Base-by-base conservation (phyloP, 768 basidiomycete genomes). In the Tricholoma terreum region DNA sequence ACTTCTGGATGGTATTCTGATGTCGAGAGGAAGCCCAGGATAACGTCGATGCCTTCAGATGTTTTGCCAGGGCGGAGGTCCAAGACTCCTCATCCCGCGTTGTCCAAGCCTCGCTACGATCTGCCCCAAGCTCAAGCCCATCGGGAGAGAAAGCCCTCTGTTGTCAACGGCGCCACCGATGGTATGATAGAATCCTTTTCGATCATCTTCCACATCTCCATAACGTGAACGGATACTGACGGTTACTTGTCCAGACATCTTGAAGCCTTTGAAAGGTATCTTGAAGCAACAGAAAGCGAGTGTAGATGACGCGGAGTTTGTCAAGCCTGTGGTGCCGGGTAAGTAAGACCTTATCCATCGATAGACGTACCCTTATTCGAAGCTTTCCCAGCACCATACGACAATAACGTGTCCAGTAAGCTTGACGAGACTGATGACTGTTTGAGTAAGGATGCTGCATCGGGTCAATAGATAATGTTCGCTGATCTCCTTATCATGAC, bases 51-150 rank as follows among this genome's bases (percentile, higher is more conserved):
- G n/a, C 51, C 64, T 49, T 59, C 61, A 30, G 57, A 60, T 14
- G 60, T 62, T 50, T 50, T 60, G 9, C 58, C 63, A 31, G 68
- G 70, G 22, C 56, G 59, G 50, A 62, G 67, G 50, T 58, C 67
- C 34, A 64, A 62, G 30, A 61, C 65, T 10, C 67, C 69, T 12
- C 61, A 58, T 55, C 58, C 60, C 27, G 51, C 19, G 43, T 19
- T 55, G 33, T 54, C 58, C 21, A 55, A 45, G 35, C 50, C 51
- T 21, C 48, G 22, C 31, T 36, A 49, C 21, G 54, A 58, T 27
- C 40, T 54, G 35, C 24, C 50, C 22, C 36, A 30, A 27, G 43
- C 43, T 17, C 35, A 31, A 21, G 27, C 35, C n/a, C 49, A 49
- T 33, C 45, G 60, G 22, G 27, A n/a, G 55, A 59, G 34, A 34